Conservation (phyloP, 1,284 basidiomycete genomes). For the Tylopilus orsonianus region DNA sequence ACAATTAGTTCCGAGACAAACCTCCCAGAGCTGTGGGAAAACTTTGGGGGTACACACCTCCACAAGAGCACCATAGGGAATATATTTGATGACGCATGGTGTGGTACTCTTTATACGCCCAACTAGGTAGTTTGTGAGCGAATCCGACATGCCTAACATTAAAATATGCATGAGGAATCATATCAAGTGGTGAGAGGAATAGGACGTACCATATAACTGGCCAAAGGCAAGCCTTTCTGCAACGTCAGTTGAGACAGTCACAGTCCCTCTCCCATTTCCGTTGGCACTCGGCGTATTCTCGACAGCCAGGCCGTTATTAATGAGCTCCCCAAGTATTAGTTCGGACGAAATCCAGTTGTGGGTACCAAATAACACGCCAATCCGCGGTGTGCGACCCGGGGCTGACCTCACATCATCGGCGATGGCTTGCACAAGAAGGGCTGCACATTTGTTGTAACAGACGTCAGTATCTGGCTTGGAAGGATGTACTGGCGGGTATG, state of each 20-base stretch:
- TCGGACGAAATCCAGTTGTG: conserved; percentile 77
- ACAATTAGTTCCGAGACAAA: not conserved
- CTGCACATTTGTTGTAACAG: conserved; percentile 74
- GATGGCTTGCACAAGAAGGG: conserved; percentile 61
- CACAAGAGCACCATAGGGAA: conserved; percentile 81
- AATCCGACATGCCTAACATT: conserved; percentile 77
- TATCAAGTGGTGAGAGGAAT: not conserved
- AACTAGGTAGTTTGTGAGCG: conserved; percentile 72
- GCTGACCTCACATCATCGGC: conserved; percentile 23
- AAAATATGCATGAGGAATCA: not conserved
- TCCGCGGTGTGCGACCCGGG: conserved; percentile 34
- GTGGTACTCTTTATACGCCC: conserved; percentile 51
- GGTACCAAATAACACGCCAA: conserved; percentile 83
- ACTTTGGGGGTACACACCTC: conserved; percentile 43
- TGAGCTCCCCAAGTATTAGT: conserved; percentile 62
- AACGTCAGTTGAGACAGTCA: conserved; percentile 51
- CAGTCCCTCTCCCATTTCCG: conserved; percentile 30
- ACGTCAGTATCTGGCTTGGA: conserved; percentile 76
- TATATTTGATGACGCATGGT: conserved; percentile 82
- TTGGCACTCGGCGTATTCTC: conserved; percentile 18
- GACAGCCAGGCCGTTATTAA: conserved; percentile 54
- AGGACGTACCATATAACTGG: conserved; percentile 76
- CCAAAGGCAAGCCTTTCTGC: conserved; percentile 73
- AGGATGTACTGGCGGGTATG: conserved; percentile 65
- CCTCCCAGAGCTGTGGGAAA: not conserved